These are phyloP conservation scores for Hypoxylon sp. DNA, from an alignment of 2,329 filamentous ascomycete genomes.

Conservation along the genomic window DNA sequence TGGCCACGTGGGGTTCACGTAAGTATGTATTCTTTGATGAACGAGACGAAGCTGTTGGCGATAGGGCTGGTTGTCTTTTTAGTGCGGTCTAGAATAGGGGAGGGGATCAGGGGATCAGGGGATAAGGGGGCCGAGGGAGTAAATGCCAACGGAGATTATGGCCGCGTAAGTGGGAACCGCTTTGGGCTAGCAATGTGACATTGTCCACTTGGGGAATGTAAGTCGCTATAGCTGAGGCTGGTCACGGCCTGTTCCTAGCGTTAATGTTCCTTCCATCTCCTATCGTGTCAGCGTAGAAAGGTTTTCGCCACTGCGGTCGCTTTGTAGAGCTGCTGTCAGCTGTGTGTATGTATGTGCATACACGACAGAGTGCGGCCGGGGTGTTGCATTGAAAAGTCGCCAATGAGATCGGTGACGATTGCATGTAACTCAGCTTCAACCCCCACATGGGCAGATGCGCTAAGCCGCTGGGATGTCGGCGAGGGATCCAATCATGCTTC, in stretches of 20 bases:
- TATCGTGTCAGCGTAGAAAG: too few relatives aligned
- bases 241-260: neutral
- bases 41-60: neutral
- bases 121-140: neutral
- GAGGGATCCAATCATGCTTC: too few relatives aligned
- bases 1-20: neutral
- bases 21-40: neutral
- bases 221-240: conserved; percentile 2
- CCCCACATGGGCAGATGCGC: neutral
- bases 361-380: neutral
- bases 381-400: neutral
- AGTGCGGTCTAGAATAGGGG: conserved; percentile 25
- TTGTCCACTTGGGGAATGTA: conserved; percentile 18
- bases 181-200: conserved; percentile 19
- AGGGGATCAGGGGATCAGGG: too few relatives aligned
- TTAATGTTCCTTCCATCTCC: neutral
- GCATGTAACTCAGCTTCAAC: neutral
- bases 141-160: conserved; percentile 22
- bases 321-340: neutral
- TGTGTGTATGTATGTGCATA: too few relatives aligned
- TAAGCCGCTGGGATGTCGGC: neutral
- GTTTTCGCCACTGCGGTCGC: neutral
- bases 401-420: neutral
- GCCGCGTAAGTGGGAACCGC: conserved; percentile 25
- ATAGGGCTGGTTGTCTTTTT: conserved; percentile 13